Evolutionary conservation across 1,284 basidiomycete species (phyloP), one percentile per base, ranked within the genome.

Genomic region (Malassezia nana): DNA sequence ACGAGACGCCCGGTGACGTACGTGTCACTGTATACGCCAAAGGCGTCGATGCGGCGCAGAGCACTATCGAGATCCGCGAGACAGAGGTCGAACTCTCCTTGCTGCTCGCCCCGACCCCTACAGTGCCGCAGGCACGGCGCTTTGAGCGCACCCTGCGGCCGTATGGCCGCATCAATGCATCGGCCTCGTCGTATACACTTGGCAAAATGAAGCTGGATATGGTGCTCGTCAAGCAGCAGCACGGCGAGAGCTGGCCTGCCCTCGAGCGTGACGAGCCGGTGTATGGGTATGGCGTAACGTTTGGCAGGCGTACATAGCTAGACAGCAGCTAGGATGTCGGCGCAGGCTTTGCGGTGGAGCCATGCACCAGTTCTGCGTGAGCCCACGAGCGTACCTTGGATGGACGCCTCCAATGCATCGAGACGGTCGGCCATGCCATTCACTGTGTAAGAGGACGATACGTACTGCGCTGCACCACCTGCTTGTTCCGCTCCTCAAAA

Each of bases 201-300:
- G 63, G 65, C 30, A 66, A 67, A 35, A 66, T 72, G 62, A 74
- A 74, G 55, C 54, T 72, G 29, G 71, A 74, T 20, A 48, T 72
- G 9, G 55, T 72, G n/a, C 62, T 74, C 32, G 57, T 59, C 24
- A 74, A 72, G 50, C 47, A 59, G 54, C 29, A 18, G 2, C 51
- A 62, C 31, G 67, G 69, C 13, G 57, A 62, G 41, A 71, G 67
- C 52, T 73, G 70, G 70, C 70, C 70, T 13, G 57, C 61, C 31
- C 64, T 73, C 32, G 67, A 71, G 43, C 53, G 58, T 31, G 62
- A 66, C 22, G 67, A 67, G 15, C 51, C 47, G 15, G 55, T 58
- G 45, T 57, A 62, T 25, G 70, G 70, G 13, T 69, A 69, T 42
- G 69, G 70, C 13, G 54, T 71, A 31, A 73, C 70, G 16, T 73